phyloP scores from a whole-genome alignment of 2,329 filamentous ascomycete species.

The Elsinoe necatrix region DNA sequence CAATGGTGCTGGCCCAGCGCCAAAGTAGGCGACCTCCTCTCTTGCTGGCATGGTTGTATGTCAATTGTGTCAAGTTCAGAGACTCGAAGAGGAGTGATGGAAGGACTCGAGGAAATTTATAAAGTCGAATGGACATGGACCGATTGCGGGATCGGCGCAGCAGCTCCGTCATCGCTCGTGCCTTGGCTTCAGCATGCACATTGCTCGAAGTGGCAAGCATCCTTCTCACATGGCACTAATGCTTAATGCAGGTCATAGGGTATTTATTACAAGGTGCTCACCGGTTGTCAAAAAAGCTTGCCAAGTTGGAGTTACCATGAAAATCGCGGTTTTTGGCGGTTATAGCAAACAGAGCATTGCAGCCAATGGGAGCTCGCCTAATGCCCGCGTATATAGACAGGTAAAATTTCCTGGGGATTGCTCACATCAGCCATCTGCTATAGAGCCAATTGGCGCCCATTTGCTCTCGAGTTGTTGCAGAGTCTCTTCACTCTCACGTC shows the following conservation, averaged over 20 bases:
- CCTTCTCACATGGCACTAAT: not conserved
- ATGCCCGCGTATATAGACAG: not conserved
- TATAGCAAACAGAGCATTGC: not conserved
- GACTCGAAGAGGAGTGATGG: not conserved
- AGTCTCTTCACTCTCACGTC: not conserved
- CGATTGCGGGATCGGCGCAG: not conserved
- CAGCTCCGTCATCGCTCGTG: not conserved
- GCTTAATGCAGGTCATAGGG: not conserved
- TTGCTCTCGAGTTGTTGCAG: not conserved
- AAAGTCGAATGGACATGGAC: not conserved
- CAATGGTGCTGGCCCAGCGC: constrained; percentile 79
- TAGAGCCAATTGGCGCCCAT: not conserved
- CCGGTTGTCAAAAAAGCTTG: not conserved
- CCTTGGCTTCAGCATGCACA: not conserved
- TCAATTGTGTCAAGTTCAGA: not conserved
- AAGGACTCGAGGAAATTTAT: not conserved
- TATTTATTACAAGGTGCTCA: not conserved
- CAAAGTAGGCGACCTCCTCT: constrained; percentile 74
- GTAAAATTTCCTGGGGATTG: constrained; percentile 3
- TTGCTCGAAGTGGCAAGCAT: not conserved
- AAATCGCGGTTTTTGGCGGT: not conserved
- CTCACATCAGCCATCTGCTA: not conserved
- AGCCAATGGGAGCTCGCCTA: not conserved
- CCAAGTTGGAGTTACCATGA: not conserved
- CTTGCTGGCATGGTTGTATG: constrained; percentile 54